Evolutionary conservation across 148 eudicot genomes (phyloP), one percentile per base, ranked within the genome.

Genomic region (Arctostaphylos glauca): DNA sequence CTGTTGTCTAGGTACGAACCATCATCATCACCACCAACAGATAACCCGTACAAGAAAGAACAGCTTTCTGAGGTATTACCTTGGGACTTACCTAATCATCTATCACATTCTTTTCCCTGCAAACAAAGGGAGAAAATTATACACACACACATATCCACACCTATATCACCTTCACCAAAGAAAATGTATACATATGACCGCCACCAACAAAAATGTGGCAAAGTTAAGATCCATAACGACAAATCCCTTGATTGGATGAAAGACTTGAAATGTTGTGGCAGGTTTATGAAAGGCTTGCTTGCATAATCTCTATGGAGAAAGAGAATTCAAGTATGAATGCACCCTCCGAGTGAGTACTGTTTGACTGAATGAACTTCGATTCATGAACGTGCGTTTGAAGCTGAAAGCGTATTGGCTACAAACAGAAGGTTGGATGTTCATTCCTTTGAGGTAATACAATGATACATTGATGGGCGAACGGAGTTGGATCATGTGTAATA

Each of bases 271-370:
- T 68, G 10, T 71, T 48, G 54, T 81, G 66, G 50, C 85, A 94
- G 97, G 97, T 94, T 9, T 88, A 92, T 82, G 90, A 92, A 58
- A 89, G 98, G 80, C 88, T 94, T 76, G 89, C 95, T 46, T 91
- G 87, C 71, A 80, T 92, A 18, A 90, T 94, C 72, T 85, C 91
- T 13, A 89, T 94, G 97, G 95, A 94, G 88, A 84, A 87, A 59
- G 95, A 91, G 83, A 92, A 90, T 76, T 90, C 97, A 13, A 89
- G 85, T 70, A 56, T 86, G 77, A 86, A 87, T 81, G 75, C 73
- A 43, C 82, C 82, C 52, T 13, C 72, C 1, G 8, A 76, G 79
- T 66, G 47, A 64, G 43, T 10, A 52, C 16, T 50, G 13, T 48
- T 80, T 72, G 38, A 25, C 18, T 14, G 25, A n/a, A 77, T 49